Base-by-base conservation (phyloP, 1,139 yeast genomes). In the Magnusiomyces tetraspermus region DNA sequence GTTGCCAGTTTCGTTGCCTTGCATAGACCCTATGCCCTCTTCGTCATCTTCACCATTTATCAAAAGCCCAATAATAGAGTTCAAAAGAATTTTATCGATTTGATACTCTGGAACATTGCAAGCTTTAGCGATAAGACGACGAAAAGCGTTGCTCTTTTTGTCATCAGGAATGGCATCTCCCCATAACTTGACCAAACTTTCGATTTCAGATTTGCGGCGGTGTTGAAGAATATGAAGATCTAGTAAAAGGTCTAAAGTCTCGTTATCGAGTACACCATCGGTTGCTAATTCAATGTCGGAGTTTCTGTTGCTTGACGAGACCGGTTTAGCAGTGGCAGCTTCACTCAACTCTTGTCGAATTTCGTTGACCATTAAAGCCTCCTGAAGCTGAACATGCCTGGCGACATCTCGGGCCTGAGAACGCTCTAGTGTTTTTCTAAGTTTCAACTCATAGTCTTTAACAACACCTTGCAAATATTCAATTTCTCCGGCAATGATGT, bases 81-180 rank as follows among this genome's bases (percentile, higher is more conserved):
- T 38, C 6, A 38, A n/a, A 19, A 38, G 24, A 38, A 19, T 24
- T 21, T 38, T 38, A 21, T 38, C 42, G n/a, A 38, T 38, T 15
- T 38, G 42, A n/a, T 38, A 38, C n/a, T 38, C 42, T 4, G 42
- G 42, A 10, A 88, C 76, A 2, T 88, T 95, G 61, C 97, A 88
- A 55, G 94, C 84, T 57, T 83, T 76, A 51, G 96, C 82, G 48
- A 92, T 82, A 58, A 92, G 74, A 62, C 81, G 80, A 59, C 95
- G 77, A 71, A 89, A 90, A 19, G 42, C 42, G 63, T 87, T 85
- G 65, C 82, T 79, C 79, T 89, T 82, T 67, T 85, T 86, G 49
- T 74, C 79, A 3, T 73, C 72, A 21, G 70, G 70, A 3, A 74
- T 73, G 3, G 75, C 73, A 13, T 67, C 65, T 11, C 80, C 77